These are phyloP conservation scores for Russula sp. DNA, from an alignment of 768 basidiomycete genomes.

Conservation along the genomic window DNA sequence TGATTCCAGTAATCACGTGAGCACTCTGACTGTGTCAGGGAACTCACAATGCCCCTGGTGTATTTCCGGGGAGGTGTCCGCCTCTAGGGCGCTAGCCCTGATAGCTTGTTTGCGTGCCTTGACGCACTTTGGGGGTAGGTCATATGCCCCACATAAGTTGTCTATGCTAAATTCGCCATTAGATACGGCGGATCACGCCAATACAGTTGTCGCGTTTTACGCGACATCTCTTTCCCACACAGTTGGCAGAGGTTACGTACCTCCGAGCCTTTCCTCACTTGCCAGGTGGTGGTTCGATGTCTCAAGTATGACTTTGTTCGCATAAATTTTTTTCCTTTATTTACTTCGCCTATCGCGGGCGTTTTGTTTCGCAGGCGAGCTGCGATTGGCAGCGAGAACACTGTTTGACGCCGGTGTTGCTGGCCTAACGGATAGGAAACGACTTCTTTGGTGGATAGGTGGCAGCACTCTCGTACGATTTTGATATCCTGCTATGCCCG, in stretches of 20 bases:
- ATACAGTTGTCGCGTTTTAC: constrained; percentile 78
- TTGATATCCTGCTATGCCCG: background rate
- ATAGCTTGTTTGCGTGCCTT: constrained; percentile 65
- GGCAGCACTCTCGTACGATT: constrained; percentile 60
- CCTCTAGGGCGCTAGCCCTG: constrained; percentile 65
- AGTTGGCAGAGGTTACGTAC: constrained; percentile 58
- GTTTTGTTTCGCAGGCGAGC: constrained; percentile 49
- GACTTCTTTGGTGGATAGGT: constrained; percentile 52
- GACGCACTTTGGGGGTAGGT: constrained; percentile 64
- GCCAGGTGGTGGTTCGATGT: constrained; percentile 75
- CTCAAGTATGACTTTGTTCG: constrained; percentile 49
- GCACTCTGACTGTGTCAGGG: constrained; percentile 43
- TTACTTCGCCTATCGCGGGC: background rate
- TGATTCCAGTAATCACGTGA: constrained; percentile 40
- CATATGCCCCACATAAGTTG: background rate
- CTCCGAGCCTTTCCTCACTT: constrained; percentile 70
- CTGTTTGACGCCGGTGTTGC: constrained; percentile 76
- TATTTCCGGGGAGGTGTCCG: constrained; percentile 68
- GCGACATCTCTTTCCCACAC: constrained; percentile 61
- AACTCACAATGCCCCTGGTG: constrained; percentile 57
- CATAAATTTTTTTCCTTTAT: constrained; percentile 14
- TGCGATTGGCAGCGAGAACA: constrained; percentile 71
- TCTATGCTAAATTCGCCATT: constrained; percentile 8
- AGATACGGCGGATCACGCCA: constrained; percentile 70
- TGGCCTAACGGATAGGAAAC: constrained; percentile 66